These are phyloP conservation scores for Heliocybe sulcata DNA, from an alignment of 1,284 basidiomycete species.

Conservation along the genomic window DNA sequence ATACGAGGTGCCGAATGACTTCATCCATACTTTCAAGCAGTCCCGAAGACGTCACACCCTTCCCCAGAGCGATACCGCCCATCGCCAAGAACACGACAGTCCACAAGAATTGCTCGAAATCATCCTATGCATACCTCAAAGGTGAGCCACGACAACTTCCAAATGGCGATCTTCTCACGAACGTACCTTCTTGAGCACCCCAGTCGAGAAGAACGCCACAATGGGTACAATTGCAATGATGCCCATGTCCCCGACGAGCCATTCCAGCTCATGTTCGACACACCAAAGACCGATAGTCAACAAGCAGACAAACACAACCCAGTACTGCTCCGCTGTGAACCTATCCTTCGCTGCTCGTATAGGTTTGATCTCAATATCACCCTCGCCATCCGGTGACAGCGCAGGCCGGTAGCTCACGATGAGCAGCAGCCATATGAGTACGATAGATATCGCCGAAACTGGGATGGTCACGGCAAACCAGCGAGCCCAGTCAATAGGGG, in stretches of 20 bases:
- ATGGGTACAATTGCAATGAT: conserved; percentile 94
- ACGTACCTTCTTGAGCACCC: conserved; percentile 86
- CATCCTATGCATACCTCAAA: conserved; percentile 49
- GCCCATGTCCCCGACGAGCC: conserved; percentile 91
- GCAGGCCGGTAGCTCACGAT: conserved; percentile 77
- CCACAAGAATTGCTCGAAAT: conserved; percentile 94
- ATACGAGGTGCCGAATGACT: conserved; percentile 62
- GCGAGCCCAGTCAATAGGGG: conserved; percentile 80
- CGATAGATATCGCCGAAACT: conserved; percentile 78
- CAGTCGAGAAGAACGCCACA: conserved; percentile 92
- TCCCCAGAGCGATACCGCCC: conserved; percentile 96
- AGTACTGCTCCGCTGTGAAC: conserved; percentile 86
- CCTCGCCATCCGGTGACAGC: conserved; percentile 66
- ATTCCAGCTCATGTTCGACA: conserved; percentile 77
- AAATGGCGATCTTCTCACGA: not conserved
- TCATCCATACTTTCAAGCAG: conserved; percentile 75
- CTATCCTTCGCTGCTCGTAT: conserved; percentile 77
- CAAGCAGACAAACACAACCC: conserved; percentile 83
- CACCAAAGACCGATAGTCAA: conserved; percentile 91
- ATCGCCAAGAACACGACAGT: conserved; percentile 95
- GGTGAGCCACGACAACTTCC: not conserved
- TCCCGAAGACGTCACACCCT: conserved; percentile 89
- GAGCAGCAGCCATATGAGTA: conserved; percentile 90
- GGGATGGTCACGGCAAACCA: conserved; percentile 97
- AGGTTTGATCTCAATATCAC: conserved; percentile 74